Base-by-base conservation (phyloP, 2,329 filamentous ascomycete genomes). In the Thermothelomyces thermophilus region DNA sequence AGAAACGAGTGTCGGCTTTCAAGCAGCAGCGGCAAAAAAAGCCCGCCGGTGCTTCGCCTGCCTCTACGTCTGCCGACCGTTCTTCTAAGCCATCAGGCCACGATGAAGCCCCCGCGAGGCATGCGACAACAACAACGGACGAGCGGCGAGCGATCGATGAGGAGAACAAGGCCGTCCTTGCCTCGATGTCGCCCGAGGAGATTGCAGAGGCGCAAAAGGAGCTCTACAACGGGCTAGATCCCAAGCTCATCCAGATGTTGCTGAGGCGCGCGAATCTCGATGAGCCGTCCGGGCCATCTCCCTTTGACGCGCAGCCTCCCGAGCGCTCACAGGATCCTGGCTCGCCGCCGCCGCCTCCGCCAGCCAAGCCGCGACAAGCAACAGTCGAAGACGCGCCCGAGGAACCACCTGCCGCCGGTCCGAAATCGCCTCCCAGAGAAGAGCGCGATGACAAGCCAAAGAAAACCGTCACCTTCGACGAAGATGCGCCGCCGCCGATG, bases 141-240 rank as follows among this genome's bases (percentile, higher is more conserved):
- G 90, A 95, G 62, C 82, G 80, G 61, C 71, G 72, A 55, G 74
- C 77, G 5, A 97, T 98, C 64, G 86, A 91, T 61, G 76, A 82
- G 58, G 90, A 97, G 65, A 98, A 97, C 62, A 79, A 71, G 39
- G 76, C 82, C 51, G 79, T 79, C 53, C 67, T 98, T 41, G 83
- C 82, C 13, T 73, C 75, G 22, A 96, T 98, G 93, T 86, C 86
- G 1, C 71, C 80, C 0, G 78, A 81, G 33, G 88, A 96, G 67
- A 95, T 97, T 51, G 82, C 86, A 54, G 75, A 84, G 58, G 90
- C 93, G 53, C 80, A 85, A 37, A 75, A 81, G 52, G 91, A 97
- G 58, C 72, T 98, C n/a, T 75, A 95, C 64, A 76, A 74, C n/a
- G 81, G 79, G 7, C 68, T 97, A 47, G 85, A 88, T 55, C 84